phyloP scores from a whole-genome alignment of 352 stramenopile species.

The Pythium angustatum region DNA sequence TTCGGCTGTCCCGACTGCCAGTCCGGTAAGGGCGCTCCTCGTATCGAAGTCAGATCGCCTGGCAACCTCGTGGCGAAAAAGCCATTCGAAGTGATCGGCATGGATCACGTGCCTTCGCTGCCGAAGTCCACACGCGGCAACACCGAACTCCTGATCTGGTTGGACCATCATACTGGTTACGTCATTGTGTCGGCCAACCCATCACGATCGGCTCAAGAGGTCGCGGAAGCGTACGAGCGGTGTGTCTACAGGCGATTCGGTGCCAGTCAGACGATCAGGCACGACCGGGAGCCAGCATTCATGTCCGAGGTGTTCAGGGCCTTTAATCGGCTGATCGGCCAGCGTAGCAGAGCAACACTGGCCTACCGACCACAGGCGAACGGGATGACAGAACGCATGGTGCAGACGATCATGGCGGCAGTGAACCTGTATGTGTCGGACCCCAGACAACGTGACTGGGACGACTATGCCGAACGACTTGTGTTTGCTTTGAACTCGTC shows the following conservation, averaged over 20 bases:
- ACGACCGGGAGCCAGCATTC: too few species aligned
- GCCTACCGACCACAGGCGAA: conserved; percentile 1
- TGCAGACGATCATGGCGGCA: too few species aligned
- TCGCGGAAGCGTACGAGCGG: too few species aligned
- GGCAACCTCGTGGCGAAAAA: not conserved
- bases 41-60: not conserved
- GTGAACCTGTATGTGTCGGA: too few species aligned
- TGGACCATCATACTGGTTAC: conserved; percentile 3
- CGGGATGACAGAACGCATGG: not conserved
- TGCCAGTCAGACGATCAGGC: too few species aligned
- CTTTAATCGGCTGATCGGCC: conserved; percentile 1
- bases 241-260: too few species aligned
- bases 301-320: not conserved
- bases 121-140: not conserved
- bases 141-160: not conserved
- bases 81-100: not conserved
- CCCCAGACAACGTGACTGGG: too few species aligned
- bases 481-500: not conserved
- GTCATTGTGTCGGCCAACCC: not conserved
- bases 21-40: too few species aligned
- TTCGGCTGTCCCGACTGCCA: too few species aligned
- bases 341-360: not conserved
- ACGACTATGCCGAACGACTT: not conserved
- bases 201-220: too few species aligned
- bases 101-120: not conserved